Conservation (phyloP, 2,329 filamentous ascomycete species). For the Xylariaceae sp. region DNA sequence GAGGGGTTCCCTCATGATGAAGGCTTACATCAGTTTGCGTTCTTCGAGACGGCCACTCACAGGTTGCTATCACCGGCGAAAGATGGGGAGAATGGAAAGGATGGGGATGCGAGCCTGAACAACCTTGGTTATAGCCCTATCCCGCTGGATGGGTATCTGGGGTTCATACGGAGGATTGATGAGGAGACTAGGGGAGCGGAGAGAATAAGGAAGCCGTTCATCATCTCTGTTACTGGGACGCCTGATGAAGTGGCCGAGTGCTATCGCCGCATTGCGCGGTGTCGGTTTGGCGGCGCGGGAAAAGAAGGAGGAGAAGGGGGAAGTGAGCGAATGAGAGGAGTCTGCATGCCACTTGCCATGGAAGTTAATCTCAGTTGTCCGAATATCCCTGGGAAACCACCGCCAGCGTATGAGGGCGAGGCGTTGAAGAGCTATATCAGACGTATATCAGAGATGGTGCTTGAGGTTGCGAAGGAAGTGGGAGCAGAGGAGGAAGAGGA, state of each 20-base stretch:
- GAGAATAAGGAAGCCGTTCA: constrained; percentile 60
- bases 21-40: constrained; percentile 67
- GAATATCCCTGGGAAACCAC: constrained; percentile 72
- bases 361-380: constrained; percentile 83
- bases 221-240: constrained; percentile 74
- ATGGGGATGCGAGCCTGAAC: constrained; percentile 63
- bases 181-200: constrained; percentile 48
- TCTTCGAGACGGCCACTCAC: constrained; percentile 60
- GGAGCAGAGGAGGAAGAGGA: background rate
- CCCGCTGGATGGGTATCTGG: constrained; percentile 64
- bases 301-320: constrained; percentile 41
- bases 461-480: constrained; percentile 24
- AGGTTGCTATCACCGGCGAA: background rate
- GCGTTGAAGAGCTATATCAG: constrained; percentile 62
- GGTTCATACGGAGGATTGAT: constrained; percentile 22
- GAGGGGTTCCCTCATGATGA: constrained; percentile 69
- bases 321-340: too few relatives aligned
- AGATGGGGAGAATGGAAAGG: constrained; percentile 25
- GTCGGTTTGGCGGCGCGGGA: constrained; percentile 35
- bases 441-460: constrained; percentile 45
- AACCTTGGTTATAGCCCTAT: constrained; percentile 77
- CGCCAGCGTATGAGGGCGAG: constrained; percentile 69
- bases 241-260: constrained; percentile 63
- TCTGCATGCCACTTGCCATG: constrained; percentile 64
- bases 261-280: constrained; percentile 56